Conservation (phyloP, 176 grass and related monocot species). For the Melocanna baccifera region DNA sequence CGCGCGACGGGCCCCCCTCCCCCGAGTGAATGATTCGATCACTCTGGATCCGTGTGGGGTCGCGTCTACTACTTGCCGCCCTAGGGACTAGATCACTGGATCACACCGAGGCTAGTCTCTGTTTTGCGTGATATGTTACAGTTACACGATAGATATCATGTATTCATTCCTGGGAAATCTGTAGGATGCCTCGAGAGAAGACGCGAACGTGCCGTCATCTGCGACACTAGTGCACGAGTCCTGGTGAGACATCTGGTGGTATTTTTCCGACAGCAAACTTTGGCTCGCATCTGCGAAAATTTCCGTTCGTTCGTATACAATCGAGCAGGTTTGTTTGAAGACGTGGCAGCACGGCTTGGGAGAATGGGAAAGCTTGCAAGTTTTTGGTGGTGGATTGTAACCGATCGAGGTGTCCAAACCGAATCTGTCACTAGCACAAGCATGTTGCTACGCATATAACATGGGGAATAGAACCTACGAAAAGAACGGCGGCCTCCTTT, state of each 20-base stretch:
- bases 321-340: background rate
- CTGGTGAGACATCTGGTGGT: too few species aligned
- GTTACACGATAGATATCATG: background rate
- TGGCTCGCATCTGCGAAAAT: background rate
- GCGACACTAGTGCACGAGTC: background rate
- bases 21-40: conserved; percentile 2
- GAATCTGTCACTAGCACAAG: background rate
- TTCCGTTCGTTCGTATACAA: background rate
- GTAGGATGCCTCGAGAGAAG: background rate
- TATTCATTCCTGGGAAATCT: background rate
- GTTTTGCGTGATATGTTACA: background rate
- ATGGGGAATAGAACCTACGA: too few species aligned
- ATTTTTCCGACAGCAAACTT: background rate
- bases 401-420: background rate
- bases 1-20: too few species aligned
- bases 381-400: background rate
- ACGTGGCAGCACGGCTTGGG: background rate
- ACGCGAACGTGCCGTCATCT: background rate
- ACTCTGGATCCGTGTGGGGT: background rate
- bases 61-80: background rate
- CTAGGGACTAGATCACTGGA: background rate
- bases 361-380: background rate
- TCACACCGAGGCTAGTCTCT: background rate
- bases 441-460: background rate
- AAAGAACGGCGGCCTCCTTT: background rate